These are phyloP conservation scores for Solanum lycopersicoides DNA, from an alignment of 257 asterid genomes.

Conservation along the genomic window DNA sequence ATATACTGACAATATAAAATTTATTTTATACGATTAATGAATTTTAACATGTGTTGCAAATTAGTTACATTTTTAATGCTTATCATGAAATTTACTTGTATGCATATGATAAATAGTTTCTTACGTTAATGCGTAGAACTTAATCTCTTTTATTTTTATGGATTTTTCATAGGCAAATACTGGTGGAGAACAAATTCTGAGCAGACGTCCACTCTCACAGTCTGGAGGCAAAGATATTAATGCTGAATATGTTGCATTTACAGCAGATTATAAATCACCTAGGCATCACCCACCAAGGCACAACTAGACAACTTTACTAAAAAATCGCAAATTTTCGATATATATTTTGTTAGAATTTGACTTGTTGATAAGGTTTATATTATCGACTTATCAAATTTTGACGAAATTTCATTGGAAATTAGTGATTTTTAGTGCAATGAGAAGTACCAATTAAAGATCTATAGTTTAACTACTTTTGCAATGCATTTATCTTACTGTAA, in stretches of 20 bases:
- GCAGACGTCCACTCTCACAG: slow-evolving; percentile 5
- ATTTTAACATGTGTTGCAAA: not conserved
- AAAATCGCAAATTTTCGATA: not conserved
- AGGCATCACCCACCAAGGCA: slow-evolving; percentile 62
- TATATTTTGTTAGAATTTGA: not conserved
- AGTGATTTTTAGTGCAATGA: not conserved
- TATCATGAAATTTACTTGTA: not conserved
- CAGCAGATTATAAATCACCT: slow-evolving; percentile 59
- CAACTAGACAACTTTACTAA: slow-evolving; percentile 15
- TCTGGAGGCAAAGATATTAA: slow-evolving; percentile 8
- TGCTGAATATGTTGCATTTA: slow-evolving; percentile 36
- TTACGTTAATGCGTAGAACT: not conserved
- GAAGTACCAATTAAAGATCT: not conserved
- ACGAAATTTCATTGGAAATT: not conserved
- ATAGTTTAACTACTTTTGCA: not conserved
- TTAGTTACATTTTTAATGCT: not conserved
- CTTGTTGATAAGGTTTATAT: not conserved
- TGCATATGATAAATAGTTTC: not conserved
- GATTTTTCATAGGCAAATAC: not conserved
- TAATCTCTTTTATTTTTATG: not conserved
- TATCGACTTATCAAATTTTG: not conserved
- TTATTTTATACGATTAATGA: not conserved
- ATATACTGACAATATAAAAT: not conserved
- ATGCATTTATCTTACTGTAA: not conserved
- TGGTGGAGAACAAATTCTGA: slow-evolving; percentile 3